Evolutionary conservation across 2,329 filamentous ascomycete genomes (phyloP).

Genomic region (Lasiodiplodia theobromae): DNA sequence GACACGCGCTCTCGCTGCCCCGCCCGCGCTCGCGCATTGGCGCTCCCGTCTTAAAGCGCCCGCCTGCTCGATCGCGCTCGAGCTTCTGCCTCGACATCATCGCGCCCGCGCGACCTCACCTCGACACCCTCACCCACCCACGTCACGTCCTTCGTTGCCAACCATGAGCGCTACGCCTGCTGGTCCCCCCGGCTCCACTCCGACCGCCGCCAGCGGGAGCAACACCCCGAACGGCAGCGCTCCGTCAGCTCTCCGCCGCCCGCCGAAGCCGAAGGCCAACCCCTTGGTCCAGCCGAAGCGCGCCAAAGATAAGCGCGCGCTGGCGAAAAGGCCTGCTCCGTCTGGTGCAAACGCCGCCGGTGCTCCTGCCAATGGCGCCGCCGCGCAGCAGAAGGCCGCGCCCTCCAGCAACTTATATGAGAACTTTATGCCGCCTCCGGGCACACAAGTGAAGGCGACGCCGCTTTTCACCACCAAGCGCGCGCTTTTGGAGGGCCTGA

Average conservation of each 20-base stretch:
- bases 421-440: conserved; percentile 11
- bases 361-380: conserved; percentile 19
- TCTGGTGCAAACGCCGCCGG: conserved; percentile 7
- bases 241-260: conserved; percentile 42
- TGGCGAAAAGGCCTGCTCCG: background rate
- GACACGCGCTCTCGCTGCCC: background rate
- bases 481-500: conserved; percentile 77
- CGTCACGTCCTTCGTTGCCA: background rate
- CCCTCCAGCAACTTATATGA: conserved; percentile 18
- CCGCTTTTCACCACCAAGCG: conserved; percentile 67
- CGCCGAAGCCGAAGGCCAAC: conserved; percentile 43
- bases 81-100: conserved; percentile 22
- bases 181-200: conserved; percentile 38
- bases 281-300: conserved; percentile 39
- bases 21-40: background rate
- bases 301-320: conserved; percentile 29
- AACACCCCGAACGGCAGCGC: conserved; percentile 45
- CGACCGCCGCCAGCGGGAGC: conserved; percentile 30
- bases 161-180: conserved; percentile 37
- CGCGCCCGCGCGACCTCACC: background rate
- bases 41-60: background rate
- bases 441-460: background rate
- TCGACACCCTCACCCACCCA: background rate
- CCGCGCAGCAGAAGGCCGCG: conserved; percentile 5
- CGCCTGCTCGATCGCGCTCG: background rate